Percentiles rank a stretch among this genome's conserved stretches.
Evolutionary conservation across 805 yeast species (phyloP).

Genomic region (Priceomyces medius): DNA sequence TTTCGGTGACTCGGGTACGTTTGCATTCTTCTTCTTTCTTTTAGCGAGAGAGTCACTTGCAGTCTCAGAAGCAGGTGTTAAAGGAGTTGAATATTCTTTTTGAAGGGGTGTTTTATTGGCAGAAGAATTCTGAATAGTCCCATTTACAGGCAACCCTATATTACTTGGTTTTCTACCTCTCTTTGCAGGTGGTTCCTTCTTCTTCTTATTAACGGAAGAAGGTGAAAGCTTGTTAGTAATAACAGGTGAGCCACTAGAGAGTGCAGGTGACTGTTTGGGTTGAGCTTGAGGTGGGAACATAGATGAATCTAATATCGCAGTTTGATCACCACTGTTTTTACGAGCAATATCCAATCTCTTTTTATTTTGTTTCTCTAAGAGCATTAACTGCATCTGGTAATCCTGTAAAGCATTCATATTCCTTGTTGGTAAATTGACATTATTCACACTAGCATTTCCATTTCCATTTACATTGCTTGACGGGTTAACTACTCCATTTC

Average conservation of each 20-base stretch:
- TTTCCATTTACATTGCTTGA: background rate
- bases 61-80: constrained; percentile 42
- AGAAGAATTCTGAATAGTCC: constrained; percentile 10
- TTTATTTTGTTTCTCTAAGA: constrained; percentile 74
- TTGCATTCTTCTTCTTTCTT: constrained; percentile 29
- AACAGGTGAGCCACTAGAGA: constrained; percentile 32
- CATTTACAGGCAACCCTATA: constrained; percentile 14
- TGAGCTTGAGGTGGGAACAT: constrained; percentile 28
- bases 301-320: constrained; percentile 13
- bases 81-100: constrained; percentile 38
- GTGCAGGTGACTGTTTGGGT: constrained; percentile 24
- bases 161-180: constrained; percentile 34
- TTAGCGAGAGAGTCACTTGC: constrained; percentile 20
- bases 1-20: constrained; percentile 35
- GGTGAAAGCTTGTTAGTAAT: constrained; percentile 38
- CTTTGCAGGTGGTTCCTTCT: constrained; percentile 31
- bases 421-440: constrained; percentile 14
- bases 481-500: background rate
- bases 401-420: constrained; percentile 67
- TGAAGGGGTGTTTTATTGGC: constrained; percentile 19
- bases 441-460: constrained; percentile 1
- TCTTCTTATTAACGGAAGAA: constrained; percentile 18
- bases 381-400: constrained; percentile 75
- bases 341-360: constrained; percentile 59
- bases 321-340: constrained; percentile 22